Percentiles rank a stretch among this genome's conserved stretches.
These are phyloP conservation scores for Chytridium lagenaria DNA, from an alignment of 371 early-diverging fungal genomes.

Conservation along the genomic window DNA sequence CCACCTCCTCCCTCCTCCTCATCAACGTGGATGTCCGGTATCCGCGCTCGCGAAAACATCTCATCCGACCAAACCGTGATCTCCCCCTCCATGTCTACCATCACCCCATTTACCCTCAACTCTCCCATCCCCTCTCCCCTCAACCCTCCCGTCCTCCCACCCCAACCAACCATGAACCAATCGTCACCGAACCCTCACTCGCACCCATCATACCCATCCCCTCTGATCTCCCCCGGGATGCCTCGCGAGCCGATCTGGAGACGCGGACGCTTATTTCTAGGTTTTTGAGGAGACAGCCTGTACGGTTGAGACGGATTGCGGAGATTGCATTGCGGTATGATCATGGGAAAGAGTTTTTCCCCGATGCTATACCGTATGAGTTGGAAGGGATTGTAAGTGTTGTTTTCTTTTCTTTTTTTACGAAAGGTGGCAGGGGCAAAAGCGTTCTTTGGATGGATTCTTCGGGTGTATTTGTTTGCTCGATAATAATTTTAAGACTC, in stretches of 20 bases:
- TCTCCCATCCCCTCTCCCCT: neutral
- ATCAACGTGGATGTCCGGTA: slow-evolving; percentile 9
- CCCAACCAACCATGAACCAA: neutral
- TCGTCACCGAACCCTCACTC: neutral
- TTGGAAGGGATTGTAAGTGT: slow-evolving; percentile 16
- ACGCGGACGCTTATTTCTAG: neutral
- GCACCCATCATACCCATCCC: slow-evolving; percentile 9
- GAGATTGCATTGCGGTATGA: slow-evolving; percentile 7
- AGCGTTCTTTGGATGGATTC: no score
- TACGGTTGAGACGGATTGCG: neutral
- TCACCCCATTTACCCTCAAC: neutral
- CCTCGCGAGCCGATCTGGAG: neutral
- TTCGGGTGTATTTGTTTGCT: no score
- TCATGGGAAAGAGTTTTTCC: slow-evolving; percentile 13
- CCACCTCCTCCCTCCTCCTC: neutral
- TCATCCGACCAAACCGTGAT: neutral
- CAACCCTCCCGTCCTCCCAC: neutral
- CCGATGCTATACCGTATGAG: slow-evolving; percentile 8
- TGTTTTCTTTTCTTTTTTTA: slow-evolving; percentile 2
- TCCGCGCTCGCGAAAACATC: slow-evolving; percentile 1
- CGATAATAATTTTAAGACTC: no score
- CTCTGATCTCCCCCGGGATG: neutral
- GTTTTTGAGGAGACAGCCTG: slow-evolving; percentile 1
- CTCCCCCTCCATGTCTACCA: neutral
- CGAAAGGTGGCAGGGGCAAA: neutral